Evolutionary conservation across 2,329 filamentous ascomycete genomes (phyloP), one percentile per base, ranked within the genome.

Genomic region (Ploettnerulaceae sp.): DNA sequence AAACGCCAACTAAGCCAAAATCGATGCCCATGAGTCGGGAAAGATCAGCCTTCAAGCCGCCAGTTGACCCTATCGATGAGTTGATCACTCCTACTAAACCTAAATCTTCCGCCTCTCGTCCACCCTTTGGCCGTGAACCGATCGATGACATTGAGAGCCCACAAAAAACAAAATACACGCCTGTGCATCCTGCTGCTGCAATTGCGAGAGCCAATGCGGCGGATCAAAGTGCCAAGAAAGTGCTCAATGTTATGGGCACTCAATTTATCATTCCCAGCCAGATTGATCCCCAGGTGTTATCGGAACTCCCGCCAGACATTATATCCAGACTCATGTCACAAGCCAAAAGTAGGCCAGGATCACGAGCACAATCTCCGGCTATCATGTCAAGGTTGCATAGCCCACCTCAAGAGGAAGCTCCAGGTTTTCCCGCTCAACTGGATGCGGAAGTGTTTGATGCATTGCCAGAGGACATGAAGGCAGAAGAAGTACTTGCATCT

Each of bases 221-320:
- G 29, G 69, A 65, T 46, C 49, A 69, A 54, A 70, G 79, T 66
- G 70, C 84, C 17, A 84, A 76, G 52, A 79, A 76, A 5, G 82
- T 82, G 1, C 69, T 95, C 17, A 95, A 96, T 59, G 77, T 88
- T 3, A 73, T 81, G 3, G 89, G 91, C 2, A 95, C 91, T 0
- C 93, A 98, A 60, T 98, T 98, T 60, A 79, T 97, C 36, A 73
- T 98, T 57, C 93, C 93, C 0, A 78, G 78, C 1, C 87, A 95
- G 56, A 77, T 86, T 2, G 93, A 98, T 61, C 82, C 84, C 0
- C 72, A 75, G n/a, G 84, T 95, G 0, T 67, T 97, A 3, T 85
- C 85, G 1, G 89, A 94, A 59, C 73, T 98, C 3, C 91, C 91
- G 0, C 74, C 73, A 24, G 88, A 95, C 61, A 95, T 97, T 53